phyloP scores from a whole-genome alignment of 495 filamentous ascomycete species.

The Trichoderma gamsii region DNA sequence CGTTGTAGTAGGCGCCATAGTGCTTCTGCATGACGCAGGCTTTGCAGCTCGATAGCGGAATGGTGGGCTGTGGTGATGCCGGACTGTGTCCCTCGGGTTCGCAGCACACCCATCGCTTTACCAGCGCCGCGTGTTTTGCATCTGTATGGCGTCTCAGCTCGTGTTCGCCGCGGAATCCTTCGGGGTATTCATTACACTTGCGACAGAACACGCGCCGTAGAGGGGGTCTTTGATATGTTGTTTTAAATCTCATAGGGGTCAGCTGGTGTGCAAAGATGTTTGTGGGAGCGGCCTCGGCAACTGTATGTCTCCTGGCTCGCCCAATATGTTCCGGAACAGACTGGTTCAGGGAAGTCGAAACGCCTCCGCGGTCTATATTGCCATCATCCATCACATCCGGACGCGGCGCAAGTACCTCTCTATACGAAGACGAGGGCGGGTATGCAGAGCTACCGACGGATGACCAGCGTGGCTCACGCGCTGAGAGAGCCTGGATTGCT shows the following conservation, averaged over 20 bases:
- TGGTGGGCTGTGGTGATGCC: conserved; percentile 49
- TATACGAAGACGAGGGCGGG: conserved; percentile 15
- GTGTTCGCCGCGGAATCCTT: conserved; percentile 91
- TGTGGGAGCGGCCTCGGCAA: conserved; percentile 42
- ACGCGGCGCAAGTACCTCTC: conserved; percentile 18
- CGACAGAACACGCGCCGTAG: conserved; percentile 73
- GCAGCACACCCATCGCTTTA: conserved; percentile 75
- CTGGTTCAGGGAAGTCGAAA: not conserved
- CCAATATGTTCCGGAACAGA: conserved; percentile 13
- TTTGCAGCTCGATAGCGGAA: conserved; percentile 78
- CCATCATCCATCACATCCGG: conserved; percentile 3
- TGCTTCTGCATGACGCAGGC: conserved; percentile 71
- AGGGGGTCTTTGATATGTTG: conserved; percentile 65
- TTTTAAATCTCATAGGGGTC: conserved; percentile 53
- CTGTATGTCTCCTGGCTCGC: conserved; percentile 39
- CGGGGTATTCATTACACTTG: conserved; percentile 72
- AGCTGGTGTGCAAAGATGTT: conserved; percentile 21
- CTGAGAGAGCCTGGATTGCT: not conserved
- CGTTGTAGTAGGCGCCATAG: conserved; percentile 97
- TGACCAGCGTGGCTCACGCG: conserved; percentile 8
- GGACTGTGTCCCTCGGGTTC: conserved; percentile 35
- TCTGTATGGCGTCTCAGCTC: conserved; percentile 85
- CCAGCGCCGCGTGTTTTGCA: conserved; percentile 64
- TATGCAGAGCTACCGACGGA: conserved; percentile 1
- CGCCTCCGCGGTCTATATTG: not conserved